phyloP scores from a whole-genome alignment of 176 grass and related monocot genomes.

The Carex scoparia region DNA sequence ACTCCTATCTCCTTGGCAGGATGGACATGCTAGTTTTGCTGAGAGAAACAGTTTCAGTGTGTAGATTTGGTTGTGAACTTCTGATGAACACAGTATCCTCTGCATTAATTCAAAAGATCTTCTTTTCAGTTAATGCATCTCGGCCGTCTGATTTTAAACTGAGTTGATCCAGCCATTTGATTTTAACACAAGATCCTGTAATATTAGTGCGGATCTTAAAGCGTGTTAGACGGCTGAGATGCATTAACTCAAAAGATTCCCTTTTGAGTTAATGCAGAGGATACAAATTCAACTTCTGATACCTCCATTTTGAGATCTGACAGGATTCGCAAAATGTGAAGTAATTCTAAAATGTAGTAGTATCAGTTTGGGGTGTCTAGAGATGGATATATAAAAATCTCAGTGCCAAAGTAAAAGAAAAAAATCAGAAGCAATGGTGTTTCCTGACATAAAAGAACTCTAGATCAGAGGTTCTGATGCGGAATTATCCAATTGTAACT shows the following conservation, averaged over 20 bases:
- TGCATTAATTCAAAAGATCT: no score
- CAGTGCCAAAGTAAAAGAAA: background rate
- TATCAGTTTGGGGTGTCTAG: background rate
- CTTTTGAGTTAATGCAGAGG: no score
- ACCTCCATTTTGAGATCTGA: background rate
- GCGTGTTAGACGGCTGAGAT: no score
- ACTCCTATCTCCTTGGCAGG: background rate
- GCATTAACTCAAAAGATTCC: no score
- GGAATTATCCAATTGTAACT: background rate
- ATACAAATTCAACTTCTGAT: background rate
- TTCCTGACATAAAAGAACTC: background rate
- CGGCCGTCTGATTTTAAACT: no score
- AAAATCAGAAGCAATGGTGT: background rate
- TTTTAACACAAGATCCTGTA: no score
- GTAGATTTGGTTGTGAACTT: background rate
- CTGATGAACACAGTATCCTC: no score
- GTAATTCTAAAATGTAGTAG: background rate
- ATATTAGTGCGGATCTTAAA: no score
- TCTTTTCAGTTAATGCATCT: no score
- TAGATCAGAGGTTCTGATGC: background rate
- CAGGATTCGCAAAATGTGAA: background rate
- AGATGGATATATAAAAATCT: background rate
- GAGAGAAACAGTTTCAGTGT: background rate
- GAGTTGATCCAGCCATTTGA: no score
- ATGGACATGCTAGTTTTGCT: background rate